phyloP scores from a whole-genome alignment of 2,329 filamentous ascomycete species.

The Emergomyces pasteurianus region DNA sequence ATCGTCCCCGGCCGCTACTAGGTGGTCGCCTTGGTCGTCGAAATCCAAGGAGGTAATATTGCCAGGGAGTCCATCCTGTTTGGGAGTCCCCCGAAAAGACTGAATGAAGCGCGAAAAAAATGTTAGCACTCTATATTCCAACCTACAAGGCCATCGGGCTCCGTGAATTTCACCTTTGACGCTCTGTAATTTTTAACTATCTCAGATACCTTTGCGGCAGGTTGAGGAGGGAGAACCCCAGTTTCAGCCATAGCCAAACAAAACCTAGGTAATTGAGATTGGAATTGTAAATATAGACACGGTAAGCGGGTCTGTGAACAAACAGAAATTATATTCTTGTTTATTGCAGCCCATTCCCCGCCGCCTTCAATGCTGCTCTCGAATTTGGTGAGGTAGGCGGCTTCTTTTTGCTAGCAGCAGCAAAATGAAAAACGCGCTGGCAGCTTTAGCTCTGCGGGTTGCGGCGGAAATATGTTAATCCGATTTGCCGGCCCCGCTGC shows the following conservation, averaged over 20 bases:
- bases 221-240: conserved; percentile 15
- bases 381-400: not conserved
- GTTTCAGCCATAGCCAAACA: conserved; percentile 13
- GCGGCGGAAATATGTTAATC: not conserved
- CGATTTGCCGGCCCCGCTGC: not conserved
- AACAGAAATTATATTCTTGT: not conserved
- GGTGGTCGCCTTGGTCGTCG: conserved; percentile 84
- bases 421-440: not conserved
- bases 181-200: conserved; percentile 68
- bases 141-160: not conserved
- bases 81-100: conserved; percentile 23
- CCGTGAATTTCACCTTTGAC: conserved; percentile 51
- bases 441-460: not conserved
- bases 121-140: not conserved
- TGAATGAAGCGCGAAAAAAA: conserved; percentile 4
- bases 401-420: not conserved
- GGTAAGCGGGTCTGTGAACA: not conserved
- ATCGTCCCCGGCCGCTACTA: conserved; percentile 84
- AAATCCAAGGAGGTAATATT: conserved; percentile 85
- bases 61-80: conserved; percentile 34
- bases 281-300: not conserved
- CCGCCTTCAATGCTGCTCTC: not conserved
- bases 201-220: conserved; percentile 53
- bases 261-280: not conserved
- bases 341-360: not conserved